Evolutionary conservation across 306 rosid species (phyloP).

Genomic region (Pterocarpus santalinus): DNA sequence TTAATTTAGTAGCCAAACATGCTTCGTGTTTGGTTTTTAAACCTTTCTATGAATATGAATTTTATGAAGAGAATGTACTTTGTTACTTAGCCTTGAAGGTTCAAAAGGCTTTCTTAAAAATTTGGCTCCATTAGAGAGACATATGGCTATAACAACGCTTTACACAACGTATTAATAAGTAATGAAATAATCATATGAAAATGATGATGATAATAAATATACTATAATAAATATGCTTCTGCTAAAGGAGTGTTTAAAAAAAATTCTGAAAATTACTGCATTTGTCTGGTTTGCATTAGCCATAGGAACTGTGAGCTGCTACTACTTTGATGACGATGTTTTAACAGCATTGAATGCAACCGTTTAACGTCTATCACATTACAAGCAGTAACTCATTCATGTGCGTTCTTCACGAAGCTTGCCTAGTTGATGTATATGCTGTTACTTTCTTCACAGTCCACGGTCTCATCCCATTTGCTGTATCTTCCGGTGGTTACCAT

Average conservation of each 20-base stretch:
- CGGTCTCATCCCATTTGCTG: neutral
- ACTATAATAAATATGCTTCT: neutral
- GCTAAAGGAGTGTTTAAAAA: neutral
- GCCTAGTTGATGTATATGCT: neutral
- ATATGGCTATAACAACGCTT: too few relatives aligned
- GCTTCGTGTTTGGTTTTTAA: neutral
- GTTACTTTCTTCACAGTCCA: conserved; percentile 18
- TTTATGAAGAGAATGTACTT: neutral
- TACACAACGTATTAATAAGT: neutral
- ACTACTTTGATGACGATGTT: conserved; percentile 3
- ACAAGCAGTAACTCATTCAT: neutral
- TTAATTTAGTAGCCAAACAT: neutral
- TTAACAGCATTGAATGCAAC: conserved; percentile 24
- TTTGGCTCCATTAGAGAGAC: neutral
- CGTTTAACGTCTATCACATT: neutral
- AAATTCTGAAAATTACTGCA: neutral
- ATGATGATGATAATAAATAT: neutral
- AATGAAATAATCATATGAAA: neutral
- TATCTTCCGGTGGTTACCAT: conserved; percentile 13
- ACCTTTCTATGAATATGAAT: neutral
- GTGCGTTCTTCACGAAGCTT: neutral
- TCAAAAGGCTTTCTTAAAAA: conserved; percentile 2
- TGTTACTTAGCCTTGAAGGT: neutral
- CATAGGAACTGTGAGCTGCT: neutral
- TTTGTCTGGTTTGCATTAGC: neutral